phyloP scores from a whole-genome alignment of 495 filamentous ascomycete genomes.

The Penicillium argentinense region DNA sequence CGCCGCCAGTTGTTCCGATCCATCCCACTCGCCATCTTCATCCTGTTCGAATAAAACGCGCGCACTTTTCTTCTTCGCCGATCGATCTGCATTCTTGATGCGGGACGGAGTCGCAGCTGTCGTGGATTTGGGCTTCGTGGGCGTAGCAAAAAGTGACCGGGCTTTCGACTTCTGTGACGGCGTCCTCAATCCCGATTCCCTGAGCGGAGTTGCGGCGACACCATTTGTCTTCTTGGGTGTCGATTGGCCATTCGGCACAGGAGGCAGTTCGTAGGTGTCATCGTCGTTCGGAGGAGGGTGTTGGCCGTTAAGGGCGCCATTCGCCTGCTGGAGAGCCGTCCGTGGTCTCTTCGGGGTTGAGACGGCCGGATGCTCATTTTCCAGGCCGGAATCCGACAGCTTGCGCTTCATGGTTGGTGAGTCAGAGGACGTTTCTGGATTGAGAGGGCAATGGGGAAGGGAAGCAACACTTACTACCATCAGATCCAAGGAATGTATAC shows the following conservation, averaged over 20 bases:
- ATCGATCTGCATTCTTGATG: slow-evolving; percentile 71
- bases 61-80: slow-evolving; percentile 83
- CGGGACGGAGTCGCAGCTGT: slow-evolving; percentile 51
- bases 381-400: slow-evolving; percentile 40
- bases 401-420: slow-evolving; percentile 44
- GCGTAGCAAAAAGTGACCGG: slow-evolving; percentile 41
- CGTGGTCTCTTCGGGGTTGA: slow-evolving; percentile 45
- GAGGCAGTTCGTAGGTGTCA: slow-evolving; percentile 26
- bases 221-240: slow-evolving; percentile 42
- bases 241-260: slow-evolving; percentile 29
- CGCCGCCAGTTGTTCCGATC: slow-evolving; percentile 68
- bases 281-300: slow-evolving; percentile 20
- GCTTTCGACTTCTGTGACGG: slow-evolving; percentile 45
- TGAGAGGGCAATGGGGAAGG: slow-evolving; percentile 17
- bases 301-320: slow-evolving; percentile 30
- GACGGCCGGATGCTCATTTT: slow-evolving; percentile 35
- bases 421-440: slow-evolving; percentile 18
- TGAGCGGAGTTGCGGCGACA: slow-evolving; percentile 34
- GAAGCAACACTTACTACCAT: slow-evolving; percentile 36
- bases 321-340: slow-evolving; percentile 23
- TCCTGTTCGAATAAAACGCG: slow-evolving; percentile 68
- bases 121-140: slow-evolving; percentile 33
- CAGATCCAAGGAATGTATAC: slow-evolving; percentile 33
- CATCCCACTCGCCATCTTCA: slow-evolving; percentile 74
- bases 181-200: slow-evolving; percentile 44